Conservation (phyloP, 1,284 basidiomycete genomes). For the Ustilago esculenta region DNA sequence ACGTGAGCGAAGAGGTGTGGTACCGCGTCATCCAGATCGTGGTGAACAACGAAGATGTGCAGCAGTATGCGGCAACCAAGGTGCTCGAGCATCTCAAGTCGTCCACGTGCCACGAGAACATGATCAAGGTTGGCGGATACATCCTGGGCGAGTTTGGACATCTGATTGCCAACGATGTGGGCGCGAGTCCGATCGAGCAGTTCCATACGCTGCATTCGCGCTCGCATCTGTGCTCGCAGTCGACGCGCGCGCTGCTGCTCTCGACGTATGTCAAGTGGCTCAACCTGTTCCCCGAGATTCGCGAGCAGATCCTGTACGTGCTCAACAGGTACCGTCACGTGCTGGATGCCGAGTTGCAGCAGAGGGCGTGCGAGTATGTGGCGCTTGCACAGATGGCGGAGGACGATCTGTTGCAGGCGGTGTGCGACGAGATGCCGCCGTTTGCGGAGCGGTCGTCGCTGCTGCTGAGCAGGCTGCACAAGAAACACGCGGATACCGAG, state of each 20-base stretch:
- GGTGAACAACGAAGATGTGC: constrained; percentile 94
- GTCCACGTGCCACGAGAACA: constrained; percentile 91
- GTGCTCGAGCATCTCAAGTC: constrained; percentile 88
- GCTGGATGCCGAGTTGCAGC: constrained; percentile 96
- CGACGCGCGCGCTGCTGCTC: constrained; percentile 89
- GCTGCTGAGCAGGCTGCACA: constrained; percentile 83
- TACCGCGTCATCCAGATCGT: constrained; percentile 98
- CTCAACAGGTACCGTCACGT: constrained; percentile 95
- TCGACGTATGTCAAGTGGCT: constrained; percentile 99
- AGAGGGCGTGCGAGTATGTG: constrained; percentile 80
- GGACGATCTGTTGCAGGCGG: constrained; percentile 89
- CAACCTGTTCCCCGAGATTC: constrained; percentile 98
- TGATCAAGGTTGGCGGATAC: constrained; percentile 97
- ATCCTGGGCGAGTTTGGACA: constrained; percentile 94
- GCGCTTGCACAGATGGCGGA: constrained; percentile 69
- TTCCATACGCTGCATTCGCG: constrained; percentile 94
- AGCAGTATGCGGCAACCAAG: constrained; percentile 89
- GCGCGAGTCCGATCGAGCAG: constrained; percentile 92
- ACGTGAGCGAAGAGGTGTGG: constrained; percentile 99
- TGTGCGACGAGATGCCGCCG: constrained; percentile 99
- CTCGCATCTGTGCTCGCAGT: constrained; percentile 90
- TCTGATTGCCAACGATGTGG: constrained; percentile 91
- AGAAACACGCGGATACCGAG: constrained; percentile 79
- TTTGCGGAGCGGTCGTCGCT: constrained; percentile 91
- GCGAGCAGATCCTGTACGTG: constrained; percentile 88